Evolutionary conservation across 2,329 filamentous ascomycete genomes (phyloP).

Genomic region (Ilyonectria robusta): DNA sequence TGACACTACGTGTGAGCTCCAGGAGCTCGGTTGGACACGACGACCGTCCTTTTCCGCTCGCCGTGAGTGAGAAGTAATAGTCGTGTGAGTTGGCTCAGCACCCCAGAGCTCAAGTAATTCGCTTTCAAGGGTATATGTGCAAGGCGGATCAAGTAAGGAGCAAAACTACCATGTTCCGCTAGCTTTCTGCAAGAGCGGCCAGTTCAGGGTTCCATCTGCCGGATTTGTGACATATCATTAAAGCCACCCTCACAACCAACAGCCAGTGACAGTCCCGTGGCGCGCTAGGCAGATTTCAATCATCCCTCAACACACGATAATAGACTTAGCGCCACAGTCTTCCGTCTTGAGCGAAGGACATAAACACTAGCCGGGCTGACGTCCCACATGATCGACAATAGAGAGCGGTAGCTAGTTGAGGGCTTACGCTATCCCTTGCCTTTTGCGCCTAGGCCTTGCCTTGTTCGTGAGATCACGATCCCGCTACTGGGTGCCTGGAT

Average conservation of each 20-base stretch:
- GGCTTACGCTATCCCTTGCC: background rate
- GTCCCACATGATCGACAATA: background rate
- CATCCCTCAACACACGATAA: slow-evolving; percentile 4
- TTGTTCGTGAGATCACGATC: background rate
- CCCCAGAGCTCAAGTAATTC: background rate
- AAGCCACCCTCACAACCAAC: slow-evolving; percentile 27
- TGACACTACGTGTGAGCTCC: too few relatives aligned
- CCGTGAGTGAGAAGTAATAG: too few relatives aligned
- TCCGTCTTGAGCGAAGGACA: background rate
- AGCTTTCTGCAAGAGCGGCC: slow-evolving; percentile 1
- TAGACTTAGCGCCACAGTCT: background rate
- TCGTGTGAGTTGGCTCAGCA: background rate
- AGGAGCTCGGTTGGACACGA: too few relatives aligned
- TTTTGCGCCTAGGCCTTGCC: background rate
- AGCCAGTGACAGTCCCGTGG: slow-evolving; percentile 16
- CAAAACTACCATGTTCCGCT: background rate
- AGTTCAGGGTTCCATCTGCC: slow-evolving; percentile 12
- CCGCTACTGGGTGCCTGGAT: background rate
- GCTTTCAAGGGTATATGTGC: background rate
- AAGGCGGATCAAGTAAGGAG: background rate
- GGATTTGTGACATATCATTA: slow-evolving; percentile 43
- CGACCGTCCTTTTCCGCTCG: too few relatives aligned
- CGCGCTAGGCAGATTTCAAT: slow-evolving; percentile 33
- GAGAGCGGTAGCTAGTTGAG: background rate
- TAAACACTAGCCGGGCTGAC: background rate